A percentile compares a stretch with the other conserved stretches of the same genome.
phyloP scores from a whole-genome alignment of 208 protist species.

The Trypanosomatidae sp. region DNA sequence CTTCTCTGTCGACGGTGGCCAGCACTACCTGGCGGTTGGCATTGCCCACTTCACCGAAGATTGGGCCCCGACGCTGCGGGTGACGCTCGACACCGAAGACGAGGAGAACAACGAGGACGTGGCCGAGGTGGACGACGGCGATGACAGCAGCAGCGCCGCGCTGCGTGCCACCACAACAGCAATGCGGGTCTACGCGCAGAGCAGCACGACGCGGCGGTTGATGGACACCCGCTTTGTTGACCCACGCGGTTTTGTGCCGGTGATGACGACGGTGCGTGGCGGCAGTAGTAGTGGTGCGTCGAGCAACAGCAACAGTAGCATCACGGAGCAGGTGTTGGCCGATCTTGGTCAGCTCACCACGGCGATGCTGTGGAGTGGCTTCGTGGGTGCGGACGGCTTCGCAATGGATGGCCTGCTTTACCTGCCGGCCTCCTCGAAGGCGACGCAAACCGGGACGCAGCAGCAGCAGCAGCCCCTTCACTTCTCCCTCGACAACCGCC shows the following conservation, averaged over 20 bases:
- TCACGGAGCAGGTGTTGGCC: conserved; percentile 18
- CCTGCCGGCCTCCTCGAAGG: conserved; percentile 26
- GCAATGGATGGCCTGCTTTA: conserved; percentile 49
- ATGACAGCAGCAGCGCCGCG: neutral
- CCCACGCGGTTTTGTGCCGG: neutral
- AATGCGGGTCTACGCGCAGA: conserved; percentile 42
- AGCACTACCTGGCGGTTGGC: conserved; percentile 56
- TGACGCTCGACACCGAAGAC: conserved; percentile 26
- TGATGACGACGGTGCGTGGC: neutral
- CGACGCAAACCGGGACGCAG: too few species aligned
- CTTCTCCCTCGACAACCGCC: conserved; percentile 31
- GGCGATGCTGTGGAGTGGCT: conserved; percentile 65
- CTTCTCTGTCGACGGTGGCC: conserved; percentile 69
- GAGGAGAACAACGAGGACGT: conserved; percentile 13
- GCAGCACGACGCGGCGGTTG: conserved; percentile 40
- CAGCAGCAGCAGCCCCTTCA: conserved; percentile 23
- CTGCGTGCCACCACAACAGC: conserved; percentile 23
- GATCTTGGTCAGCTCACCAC: conserved; percentile 40
- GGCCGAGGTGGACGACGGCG: neutral
- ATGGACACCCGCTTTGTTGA: conserved; percentile 52
- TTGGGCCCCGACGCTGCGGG: conserved; percentile 62
- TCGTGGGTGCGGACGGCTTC: conserved; percentile 42
- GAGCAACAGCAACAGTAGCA: too few species aligned
- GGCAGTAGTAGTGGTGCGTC: neutral
- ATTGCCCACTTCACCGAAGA: conserved; percentile 58